Conservation (phyloP, 2,329 filamentous ascomycete genomes). For the Epicoccum nigrum region DNA sequence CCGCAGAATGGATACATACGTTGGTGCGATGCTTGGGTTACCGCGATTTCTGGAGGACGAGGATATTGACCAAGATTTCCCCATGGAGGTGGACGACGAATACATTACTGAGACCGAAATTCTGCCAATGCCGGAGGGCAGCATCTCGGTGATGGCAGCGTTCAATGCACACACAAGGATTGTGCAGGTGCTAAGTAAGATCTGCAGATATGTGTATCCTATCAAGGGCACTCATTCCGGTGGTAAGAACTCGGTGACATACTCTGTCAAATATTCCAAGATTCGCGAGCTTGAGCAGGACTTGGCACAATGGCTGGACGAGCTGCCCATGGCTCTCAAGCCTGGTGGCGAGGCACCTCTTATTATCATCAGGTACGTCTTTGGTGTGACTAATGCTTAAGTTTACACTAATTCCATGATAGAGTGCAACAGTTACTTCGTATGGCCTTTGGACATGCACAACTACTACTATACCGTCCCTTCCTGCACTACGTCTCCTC, state of each 20-base stretch:
- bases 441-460: conserved; percentile 81
- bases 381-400: background rate
- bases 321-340: conserved; percentile 75
- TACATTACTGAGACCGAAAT: conserved; percentile 57
- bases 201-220: conserved; percentile 68
- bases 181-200: conserved; percentile 64
- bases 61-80: conserved; percentile 57
- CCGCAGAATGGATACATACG: conserved; percentile 59
- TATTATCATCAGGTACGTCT: conserved; percentile 75
- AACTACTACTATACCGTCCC: conserved; percentile 81
- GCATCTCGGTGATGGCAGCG: conserved; percentile 63
- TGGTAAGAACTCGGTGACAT: conserved; percentile 55
- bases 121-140: conserved; percentile 61
- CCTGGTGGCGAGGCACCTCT: conserved; percentile 78
- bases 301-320: conserved; percentile 67
- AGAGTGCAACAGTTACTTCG: conserved; percentile 75
- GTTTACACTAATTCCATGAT: conserved; percentile 7
- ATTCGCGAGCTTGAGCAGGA: conserved; percentile 70
- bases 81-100: conserved; percentile 57
- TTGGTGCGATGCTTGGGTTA: conserved; percentile 58
- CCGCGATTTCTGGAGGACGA: conserved; percentile 57
- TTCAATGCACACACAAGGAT: conserved; percentile 66
- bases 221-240: conserved; percentile 57
- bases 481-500: conserved; percentile 84
- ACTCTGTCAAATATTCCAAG: conserved; percentile 67